A percentile compares a stretch with the other conserved stretches of the same genome.
Conservation (phyloP, 495 filamentous ascomycete genomes). For the Xylona heveae region DNA sequence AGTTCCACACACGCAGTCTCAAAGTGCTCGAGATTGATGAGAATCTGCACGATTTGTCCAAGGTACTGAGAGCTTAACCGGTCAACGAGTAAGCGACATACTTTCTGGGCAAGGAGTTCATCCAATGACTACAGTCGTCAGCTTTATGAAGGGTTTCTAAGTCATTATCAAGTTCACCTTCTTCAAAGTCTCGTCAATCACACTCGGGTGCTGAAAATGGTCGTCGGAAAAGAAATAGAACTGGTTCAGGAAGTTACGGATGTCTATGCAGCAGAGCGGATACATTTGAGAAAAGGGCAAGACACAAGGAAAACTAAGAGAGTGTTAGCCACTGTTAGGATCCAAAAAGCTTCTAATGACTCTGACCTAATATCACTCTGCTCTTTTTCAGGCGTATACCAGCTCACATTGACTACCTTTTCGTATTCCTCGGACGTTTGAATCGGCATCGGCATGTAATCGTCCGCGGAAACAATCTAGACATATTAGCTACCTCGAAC, state of each 20-base stretch:
- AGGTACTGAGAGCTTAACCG: slow-evolving; percentile 79
- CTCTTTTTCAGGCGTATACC: slow-evolving; percentile 68
- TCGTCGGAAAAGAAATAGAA: slow-evolving; percentile 93
- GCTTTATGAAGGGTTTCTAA: not conserved
- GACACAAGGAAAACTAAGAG: slow-evolving; percentile 63
- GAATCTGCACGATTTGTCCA: slow-evolving; percentile 92
- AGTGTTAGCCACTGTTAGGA: slow-evolving; percentile 7
- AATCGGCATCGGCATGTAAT: slow-evolving; percentile 99
- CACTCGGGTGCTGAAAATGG: slow-evolving; percentile 66
- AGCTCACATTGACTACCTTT: slow-evolving; percentile 81
- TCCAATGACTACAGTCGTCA: slow-evolving; percentile 40
- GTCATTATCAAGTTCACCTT: slow-evolving; percentile 23
- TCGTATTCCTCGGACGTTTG: slow-evolving; percentile 77
- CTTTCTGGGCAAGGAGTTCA: slow-evolving; percentile 69
- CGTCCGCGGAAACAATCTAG: slow-evolving; percentile 83
- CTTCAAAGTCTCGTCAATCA: slow-evolving; percentile 77
- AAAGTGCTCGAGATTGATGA: slow-evolving; percentile 95
- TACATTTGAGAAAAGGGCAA: slow-evolving; percentile 99
- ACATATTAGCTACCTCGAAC: slow-evolving; percentile 3
- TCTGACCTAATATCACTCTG: slow-evolving; percentile 55
- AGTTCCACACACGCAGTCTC: slow-evolving; percentile 79
- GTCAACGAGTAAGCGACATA: slow-evolving; percentile 77
- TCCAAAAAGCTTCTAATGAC: slow-evolving; percentile 10
- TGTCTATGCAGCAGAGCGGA: slow-evolving; percentile 90
- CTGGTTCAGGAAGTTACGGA: slow-evolving; percentile 87